Evolutionary conservation across 441 rosid species (phyloP), one percentile per base, ranked within the genome.

Genomic region (Euphorbia schlechtendalii): DNA sequence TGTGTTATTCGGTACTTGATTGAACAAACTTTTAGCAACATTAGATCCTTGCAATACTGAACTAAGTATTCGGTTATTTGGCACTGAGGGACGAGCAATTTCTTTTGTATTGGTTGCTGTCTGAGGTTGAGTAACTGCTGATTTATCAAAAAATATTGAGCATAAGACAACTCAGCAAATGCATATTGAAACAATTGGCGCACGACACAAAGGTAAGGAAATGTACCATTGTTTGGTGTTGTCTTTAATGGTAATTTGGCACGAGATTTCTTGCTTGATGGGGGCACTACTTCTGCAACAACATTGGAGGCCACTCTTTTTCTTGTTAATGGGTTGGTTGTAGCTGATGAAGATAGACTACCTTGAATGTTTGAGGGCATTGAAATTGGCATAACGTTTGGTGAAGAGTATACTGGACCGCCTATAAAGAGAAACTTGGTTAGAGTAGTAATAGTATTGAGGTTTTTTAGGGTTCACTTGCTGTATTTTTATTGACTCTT

Each of bases 11-110:
- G 86, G 81, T 66, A 75, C 66, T 76, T 78, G 84, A 71, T 76
- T 75, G 75, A 86, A 85, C 78, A 89, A 78, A 77, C 88, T 77
- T 78, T 89, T 86, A 1, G 77, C 92, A 53, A 86, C 86, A 28
- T 75, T 72, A 20, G 92, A 80, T 40, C 74, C 80, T 20, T 74
- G 81, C 66, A 57, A 70, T 17, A 72, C 13, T 0, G 76, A 38
- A 32, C 61, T 63, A 32, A 62, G 36, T 17, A 64, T 59, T 32
- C 36, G 43, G 40, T 59, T 71, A 28, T 67, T 61, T 4, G 70
- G 30, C 34, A 49, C 57, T n/a, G 78, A 64, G 4, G 73, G 67
- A 64, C 58, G 73, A 46, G 61, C 76, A 61, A 32, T 62, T 59
- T 69, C 69, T 60, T 61, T 72, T 41, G 24, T 28, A 56, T 56